A percentile compares a stretch with the other conserved stretches of the same genome.
These are phyloP conservation scores for Globisporangium rhizosaccharum DNA, from an alignment of 352 stramenopile species.

Conservation along the genomic window DNA sequence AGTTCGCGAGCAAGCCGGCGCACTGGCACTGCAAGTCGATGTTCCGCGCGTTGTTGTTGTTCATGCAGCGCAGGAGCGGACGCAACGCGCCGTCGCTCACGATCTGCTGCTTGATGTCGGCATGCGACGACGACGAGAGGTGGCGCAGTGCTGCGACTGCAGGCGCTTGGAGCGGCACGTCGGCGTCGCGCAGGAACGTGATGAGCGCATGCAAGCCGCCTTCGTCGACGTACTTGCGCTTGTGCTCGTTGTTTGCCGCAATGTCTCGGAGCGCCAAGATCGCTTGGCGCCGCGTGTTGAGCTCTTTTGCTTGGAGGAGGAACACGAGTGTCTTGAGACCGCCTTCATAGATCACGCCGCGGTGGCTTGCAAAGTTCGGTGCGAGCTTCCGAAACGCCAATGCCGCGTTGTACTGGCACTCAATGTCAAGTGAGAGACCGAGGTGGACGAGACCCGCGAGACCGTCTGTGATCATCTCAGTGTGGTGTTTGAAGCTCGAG, in stretches of 20 bases:
- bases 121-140: conserved; percentile 61
- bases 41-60: conserved; percentile 56
- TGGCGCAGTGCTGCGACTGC: conserved; percentile 89
- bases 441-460: conserved; percentile 89
- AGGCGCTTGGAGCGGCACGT: conserved; percentile 86
- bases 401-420: conserved; percentile 94
- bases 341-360: conserved; percentile 78
- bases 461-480: conserved; percentile 87
- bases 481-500: conserved; percentile 90
- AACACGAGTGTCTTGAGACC: conserved; percentile 91
- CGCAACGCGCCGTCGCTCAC: conserved; percentile 77
- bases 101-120: conserved; percentile 85
- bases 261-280: conserved; percentile 88
- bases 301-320: conserved; percentile 86
- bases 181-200: conserved; percentile 83
- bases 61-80: conserved; percentile 86
- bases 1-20: conserved; percentile 90
- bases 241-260: conserved; percentile 84
- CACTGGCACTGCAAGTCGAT: conserved; percentile 93
- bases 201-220: conserved; percentile 86
- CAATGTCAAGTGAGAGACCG: conserved; percentile 82
- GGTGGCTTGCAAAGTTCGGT: conserved; percentile 88
- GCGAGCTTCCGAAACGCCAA: conserved; percentile 93
- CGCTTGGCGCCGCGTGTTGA: conserved; percentile 90
- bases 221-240: conserved; percentile 83